Base-by-base conservation (phyloP, 805 yeast species). In the Cyberlindnera mycetangii region DNA sequence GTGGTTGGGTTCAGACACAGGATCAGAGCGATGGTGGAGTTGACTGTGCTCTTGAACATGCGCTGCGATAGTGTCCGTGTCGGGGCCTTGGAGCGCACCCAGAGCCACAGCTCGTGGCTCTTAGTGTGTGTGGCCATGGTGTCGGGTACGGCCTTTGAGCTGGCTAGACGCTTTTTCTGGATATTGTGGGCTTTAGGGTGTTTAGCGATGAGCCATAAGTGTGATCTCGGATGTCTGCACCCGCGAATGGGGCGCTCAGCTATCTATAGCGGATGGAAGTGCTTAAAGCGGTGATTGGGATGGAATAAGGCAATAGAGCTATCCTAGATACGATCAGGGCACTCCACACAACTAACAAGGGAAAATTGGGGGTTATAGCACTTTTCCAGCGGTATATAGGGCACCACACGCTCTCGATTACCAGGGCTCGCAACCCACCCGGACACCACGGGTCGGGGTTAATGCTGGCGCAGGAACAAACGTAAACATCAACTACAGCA, bases 11-110 rank as follows among this genome's bases (percentile, higher is more conserved):
- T 66, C 20, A 73, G 50, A 42, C 71, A 67, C 25, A 74, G 62
- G 3, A 70, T 66, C 25, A 71, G 65, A 15, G 76, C 70, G 1
- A 71, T 60, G 0, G 75, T 70, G 7, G 70, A 61, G 48, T 67
- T 68, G 1, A 67, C 54, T 0, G 68, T 65, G 5, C 67, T 54
- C 50, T 71, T 71, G 47, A 64, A 53, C 14, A 71, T 65, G 40
- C 75, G 57, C 46, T 64, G 67, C 2, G 64, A 59, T 11, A 70
- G 52, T 1, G 65, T 55, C 40, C 65, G 52, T 44, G 58, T 47
- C 5, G 58, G 62, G 9, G 32, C 36, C 37, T 37, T 43, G 24
- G 33, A 20, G 30, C 30, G 17, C 5, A 43, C 20, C 43, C 45
- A 43, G 12, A 12, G 14, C 28, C 10, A n/a, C 14, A 25, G 28